Evolutionary conservation across 768 basidiomycete genomes (phyloP), one percentile per base, ranked within the genome.

Genomic region (Polyporus arcularius): DNA sequence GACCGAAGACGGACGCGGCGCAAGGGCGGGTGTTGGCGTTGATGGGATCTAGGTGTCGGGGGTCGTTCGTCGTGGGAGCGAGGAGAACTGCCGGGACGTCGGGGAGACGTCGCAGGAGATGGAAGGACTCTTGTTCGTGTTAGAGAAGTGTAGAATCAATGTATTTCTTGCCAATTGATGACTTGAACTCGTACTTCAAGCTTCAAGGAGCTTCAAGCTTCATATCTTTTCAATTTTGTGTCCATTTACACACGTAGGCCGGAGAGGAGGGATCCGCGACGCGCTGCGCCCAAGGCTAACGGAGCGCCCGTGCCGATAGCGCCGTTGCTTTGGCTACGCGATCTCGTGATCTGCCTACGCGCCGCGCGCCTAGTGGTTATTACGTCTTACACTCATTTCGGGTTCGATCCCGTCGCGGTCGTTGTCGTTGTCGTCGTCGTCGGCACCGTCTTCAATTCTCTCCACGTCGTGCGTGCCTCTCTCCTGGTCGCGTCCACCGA

Each of bases 241-340:
- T 26, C 21, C 1, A 26, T 26, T 26, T 2, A 26, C 21, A 26
- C 21, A 26, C 21, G 21, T 26, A 26, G 21, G 21, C 2, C 21
- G 21, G 21, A 26, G 21, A 26, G 35, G 35, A 35, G 35, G 35
- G 35, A 35, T 11, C 7, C 6, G 35, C 11, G 6, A 7, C 6
- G 7, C 35, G 35, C 7, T 35, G 35, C 35, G 35, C 35, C 21
- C 30, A 50, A 38, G 26, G n/a, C 18, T 58, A 31, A 49, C 41
- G 48, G 47, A 40, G 28, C 47, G 56, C 38, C n/a, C 16, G 39
- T 6, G 35, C 35, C 35, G 35, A 15, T 12, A 61, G 50, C 40
- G 50, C 60, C 48, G 60, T 61, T 61, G 60, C 60, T 55, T 56
- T 39, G 51, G 41, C 60, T 48, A 61, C 60, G 55, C 60, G 60